Conservation (phyloP, 306 rosid genomes). For the Acacia melanoxylon region DNA sequence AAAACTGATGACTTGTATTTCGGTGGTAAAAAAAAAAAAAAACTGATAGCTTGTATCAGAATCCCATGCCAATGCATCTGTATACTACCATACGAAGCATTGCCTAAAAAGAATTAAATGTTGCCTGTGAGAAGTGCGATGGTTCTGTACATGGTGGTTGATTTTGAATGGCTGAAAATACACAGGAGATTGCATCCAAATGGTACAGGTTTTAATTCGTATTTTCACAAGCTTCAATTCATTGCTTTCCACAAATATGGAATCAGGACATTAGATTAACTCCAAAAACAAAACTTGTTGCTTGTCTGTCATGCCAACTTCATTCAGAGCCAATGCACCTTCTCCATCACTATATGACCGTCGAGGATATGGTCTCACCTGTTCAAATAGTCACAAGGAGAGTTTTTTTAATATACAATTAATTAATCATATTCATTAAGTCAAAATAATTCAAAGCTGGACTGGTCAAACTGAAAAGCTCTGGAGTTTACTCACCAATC, state of each 20-base stretch:
- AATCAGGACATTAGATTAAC: slow-evolving; percentile 49
- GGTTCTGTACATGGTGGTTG: background rate
- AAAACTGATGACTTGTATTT: too few species aligned
- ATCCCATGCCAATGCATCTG: background rate
- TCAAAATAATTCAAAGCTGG: background rate
- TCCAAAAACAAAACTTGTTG: slow-evolving; percentile 94
- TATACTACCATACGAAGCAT: slow-evolving; percentile 20
- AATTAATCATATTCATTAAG: background rate
- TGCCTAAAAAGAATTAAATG: background rate
- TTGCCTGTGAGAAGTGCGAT: background rate
- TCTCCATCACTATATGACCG: slow-evolving; percentile 75
- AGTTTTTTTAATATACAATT: background rate
- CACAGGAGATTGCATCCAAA: slow-evolving; percentile 25
- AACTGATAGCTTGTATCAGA: background rate
- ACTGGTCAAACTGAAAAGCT: background rate
- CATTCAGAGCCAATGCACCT: slow-evolving; percentile 57
- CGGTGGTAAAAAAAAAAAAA: background rate
- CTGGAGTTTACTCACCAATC: slow-evolving; percentile 69
- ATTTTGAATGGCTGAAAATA: background rate
- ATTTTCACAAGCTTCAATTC: too few species aligned
- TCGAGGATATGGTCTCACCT: slow-evolving; percentile 98
- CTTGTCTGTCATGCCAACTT: slow-evolving; percentile 83
- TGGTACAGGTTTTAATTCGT: background rate
- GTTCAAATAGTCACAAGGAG: slow-evolving; percentile 13
- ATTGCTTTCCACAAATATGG: slow-evolving; percentile 36